Percentiles rank a stretch among this genome's conserved stretches.
phyloP scores from a whole-genome alignment of 805 yeast species.

The Metahyphopichia silvanorum region DNA sequence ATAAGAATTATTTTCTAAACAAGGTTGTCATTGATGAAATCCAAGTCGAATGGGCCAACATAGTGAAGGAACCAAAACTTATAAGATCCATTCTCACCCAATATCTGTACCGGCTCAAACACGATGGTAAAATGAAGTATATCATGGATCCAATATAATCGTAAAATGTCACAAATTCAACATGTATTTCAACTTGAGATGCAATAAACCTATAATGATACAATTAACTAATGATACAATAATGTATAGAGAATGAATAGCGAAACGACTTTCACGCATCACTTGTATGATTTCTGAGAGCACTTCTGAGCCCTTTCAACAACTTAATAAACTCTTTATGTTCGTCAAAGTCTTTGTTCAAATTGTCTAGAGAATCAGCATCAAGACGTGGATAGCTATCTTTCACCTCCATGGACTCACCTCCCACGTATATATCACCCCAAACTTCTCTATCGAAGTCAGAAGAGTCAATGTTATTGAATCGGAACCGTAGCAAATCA shows the following conservation, averaged over 20 bases:
- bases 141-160: too few species aligned
- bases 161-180: too few species aligned
- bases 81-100: constrained; percentile 6
- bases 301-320: constrained; percentile 13
- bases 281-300: too few species aligned
- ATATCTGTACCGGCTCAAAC: constrained; percentile 1
- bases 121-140: too few species aligned
- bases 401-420: constrained; percentile 34
- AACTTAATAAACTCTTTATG: constrained; percentile 25
- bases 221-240: too few species aligned
- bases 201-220: too few species aligned
- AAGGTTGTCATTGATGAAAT: constrained; percentile 5
- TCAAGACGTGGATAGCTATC: constrained; percentile 37
- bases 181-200: too few species aligned
- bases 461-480: constrained; percentile 45
- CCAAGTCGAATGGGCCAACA: constrained; percentile 14
- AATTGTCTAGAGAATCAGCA: constrained; percentile 7
- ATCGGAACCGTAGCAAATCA: constrained; percentile 46
- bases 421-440: constrained; percentile 45
- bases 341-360: constrained; percentile 21
- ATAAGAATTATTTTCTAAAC: constrained; percentile 5
- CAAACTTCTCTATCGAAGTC: constrained; percentile 40
- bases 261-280: too few species aligned
- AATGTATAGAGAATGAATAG: too few species aligned
- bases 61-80: constrained; percentile 1